phyloP scores from a whole-genome alignment of 2,329 filamentous ascomycete genomes.

The Phaeoacremonium minimum region DNA sequence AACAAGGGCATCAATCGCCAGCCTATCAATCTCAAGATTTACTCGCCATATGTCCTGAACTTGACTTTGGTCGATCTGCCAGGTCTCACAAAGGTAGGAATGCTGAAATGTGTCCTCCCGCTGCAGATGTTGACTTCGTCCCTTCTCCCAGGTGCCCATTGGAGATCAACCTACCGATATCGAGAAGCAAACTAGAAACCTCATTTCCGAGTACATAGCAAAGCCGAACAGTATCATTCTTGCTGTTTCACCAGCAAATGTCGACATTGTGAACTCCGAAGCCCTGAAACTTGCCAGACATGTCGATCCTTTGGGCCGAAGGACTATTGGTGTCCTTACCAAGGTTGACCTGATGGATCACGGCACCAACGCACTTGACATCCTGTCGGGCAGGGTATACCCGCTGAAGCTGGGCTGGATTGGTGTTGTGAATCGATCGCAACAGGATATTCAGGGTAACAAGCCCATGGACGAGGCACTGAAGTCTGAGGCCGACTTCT shows the following conservation, averaged over 20 bases:
- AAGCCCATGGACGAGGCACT: conserved; percentile 93
- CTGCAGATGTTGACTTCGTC: neutral
- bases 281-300: conserved; percentile 93
- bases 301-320: conserved; percentile 94
- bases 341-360: conserved; percentile 99
- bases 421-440: conserved; percentile 94
- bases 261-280: conserved; percentile 97
- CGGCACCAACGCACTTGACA: conserved; percentile 96
- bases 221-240: conserved; percentile 98
- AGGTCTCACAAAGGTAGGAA: conserved; percentile 66
- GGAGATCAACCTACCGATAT: conserved; percentile 96
- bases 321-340: conserved; percentile 96
- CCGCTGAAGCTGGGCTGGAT: conserved; percentile 97
- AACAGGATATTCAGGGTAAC: conserved; percentile 94
- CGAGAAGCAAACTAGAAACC: conserved; percentile 92
- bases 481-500: conserved; percentile 88
- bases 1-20: conserved; percentile 96
- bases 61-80: conserved; percentile 95
- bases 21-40: conserved; percentile 96
- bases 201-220: conserved; percentile 98
- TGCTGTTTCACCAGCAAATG: conserved; percentile 93
- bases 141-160: conserved; percentile 68
- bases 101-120: neutral
- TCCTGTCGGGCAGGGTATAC: conserved; percentile 93
- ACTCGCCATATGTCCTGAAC: conserved; percentile 96